Conservation (phyloP, 371 early-diverging fungal genomes). For the Mortierella sp. region DNA sequence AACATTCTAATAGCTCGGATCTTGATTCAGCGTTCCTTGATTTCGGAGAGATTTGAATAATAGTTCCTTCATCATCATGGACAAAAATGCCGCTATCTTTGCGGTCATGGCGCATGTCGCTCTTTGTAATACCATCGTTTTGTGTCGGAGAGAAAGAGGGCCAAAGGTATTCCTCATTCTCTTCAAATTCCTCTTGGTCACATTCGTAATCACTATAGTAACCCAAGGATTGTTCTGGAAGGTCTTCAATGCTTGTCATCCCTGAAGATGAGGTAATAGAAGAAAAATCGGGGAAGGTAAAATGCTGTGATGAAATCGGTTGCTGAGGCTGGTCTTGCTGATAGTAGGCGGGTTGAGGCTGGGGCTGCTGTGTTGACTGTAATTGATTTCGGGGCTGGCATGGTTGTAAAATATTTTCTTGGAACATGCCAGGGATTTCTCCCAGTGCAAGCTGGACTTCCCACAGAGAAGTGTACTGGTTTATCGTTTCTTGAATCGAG, state of each 20-base stretch:
- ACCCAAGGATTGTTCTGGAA: not conserved
- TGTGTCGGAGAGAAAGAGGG: not conserved
- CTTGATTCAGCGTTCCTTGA: not conserved
- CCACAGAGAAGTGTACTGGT: slow-evolving; percentile 34
- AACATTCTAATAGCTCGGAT: not conserved
- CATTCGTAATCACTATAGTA: not conserved
- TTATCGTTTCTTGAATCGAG: not conserved
- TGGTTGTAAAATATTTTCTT: slow-evolving; percentile 31
- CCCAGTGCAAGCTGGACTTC: slow-evolving; percentile 46
- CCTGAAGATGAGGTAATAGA: not conserved
- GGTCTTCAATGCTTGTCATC: not conserved
- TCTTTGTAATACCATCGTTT: not conserved
- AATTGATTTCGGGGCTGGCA: slow-evolving; percentile 6
- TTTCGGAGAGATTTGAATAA: slow-evolving; percentile 18
- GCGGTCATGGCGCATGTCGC: slow-evolving; percentile 30
- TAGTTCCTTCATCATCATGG: slow-evolving; percentile 21
- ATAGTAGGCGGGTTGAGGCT: not conserved
- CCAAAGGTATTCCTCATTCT: not conserved
- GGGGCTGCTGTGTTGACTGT: not conserved
- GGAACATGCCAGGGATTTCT: slow-evolving; percentile 44
- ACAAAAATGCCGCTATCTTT: slow-evolving; percentile 47
- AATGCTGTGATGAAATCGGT: not conserved
- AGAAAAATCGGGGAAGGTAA: not conserved
- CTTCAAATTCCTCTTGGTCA: not conserved
- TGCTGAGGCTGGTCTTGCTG: not conserved